These are phyloP conservation scores for Saccharum officinarum DNA, from an alignment of 176 grass and related monocot species.

Conservation along the genomic window DNA sequence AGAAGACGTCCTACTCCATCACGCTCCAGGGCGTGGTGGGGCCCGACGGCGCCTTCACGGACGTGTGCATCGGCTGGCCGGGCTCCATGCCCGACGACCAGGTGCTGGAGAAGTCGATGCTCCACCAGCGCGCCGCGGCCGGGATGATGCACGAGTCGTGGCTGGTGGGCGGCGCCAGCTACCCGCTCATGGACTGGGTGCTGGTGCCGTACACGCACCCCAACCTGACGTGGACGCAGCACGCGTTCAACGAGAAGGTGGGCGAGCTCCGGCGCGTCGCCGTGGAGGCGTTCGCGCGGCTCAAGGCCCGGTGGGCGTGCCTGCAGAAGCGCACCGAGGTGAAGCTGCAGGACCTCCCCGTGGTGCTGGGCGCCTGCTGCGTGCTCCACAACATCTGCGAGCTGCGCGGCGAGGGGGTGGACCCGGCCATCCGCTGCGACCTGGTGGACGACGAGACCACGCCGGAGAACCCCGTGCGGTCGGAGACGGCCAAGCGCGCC, in stretches of 20 bases:
- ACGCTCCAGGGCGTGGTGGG: slow-evolving; percentile 85
- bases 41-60: slow-evolving; percentile 79
- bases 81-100: slow-evolving; percentile 94
- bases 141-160: slow-evolving; percentile 78
- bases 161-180: slow-evolving; percentile 75
- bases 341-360: slow-evolving; percentile 94
- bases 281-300: slow-evolving; percentile 59
- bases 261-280: slow-evolving; percentile 56
- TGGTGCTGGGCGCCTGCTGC: slow-evolving; percentile 89
- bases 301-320: slow-evolving; percentile 89
- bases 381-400: slow-evolving; percentile 97
- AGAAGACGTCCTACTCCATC: slow-evolving; percentile 98
- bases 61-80: slow-evolving; percentile 95
- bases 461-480: slow-evolving; percentile 65
- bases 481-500: slow-evolving; percentile 47
- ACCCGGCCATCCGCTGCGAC: slow-evolving; percentile 49
- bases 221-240: slow-evolving; percentile 95
- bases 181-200: slow-evolving; percentile 91
- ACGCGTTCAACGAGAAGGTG: slow-evolving; percentile 95
- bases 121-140: slow-evolving; percentile 74
- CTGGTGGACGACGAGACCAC: slow-evolving; percentile 77
- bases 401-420: slow-evolving; percentile 61
- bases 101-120: slow-evolving; percentile 86
- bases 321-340: slow-evolving; percentile 93
- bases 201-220: slow-evolving; percentile 93